These are phyloP conservation scores for Leucocoprinus birnbaumii DNA, from an alignment of 768 basidiomycete species.

Conservation along the genomic window DNA sequence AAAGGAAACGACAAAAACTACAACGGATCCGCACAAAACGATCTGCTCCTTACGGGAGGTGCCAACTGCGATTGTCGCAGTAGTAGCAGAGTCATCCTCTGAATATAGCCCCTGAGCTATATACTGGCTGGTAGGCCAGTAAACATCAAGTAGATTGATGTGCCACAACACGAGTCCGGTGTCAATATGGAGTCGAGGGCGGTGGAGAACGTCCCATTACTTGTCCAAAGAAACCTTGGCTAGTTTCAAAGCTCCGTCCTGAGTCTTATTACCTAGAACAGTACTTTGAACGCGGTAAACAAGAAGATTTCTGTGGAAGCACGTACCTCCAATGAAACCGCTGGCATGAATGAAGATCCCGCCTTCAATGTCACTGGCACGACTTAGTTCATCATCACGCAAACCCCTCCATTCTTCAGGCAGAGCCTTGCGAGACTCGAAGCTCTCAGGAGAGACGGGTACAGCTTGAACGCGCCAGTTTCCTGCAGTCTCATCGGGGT, in stretches of 20 bases:
- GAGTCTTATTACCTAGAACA: slow-evolving; percentile 77
- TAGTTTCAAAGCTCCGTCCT: slow-evolving; percentile 81
- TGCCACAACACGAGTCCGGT: no score
- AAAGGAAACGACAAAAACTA: neutral
- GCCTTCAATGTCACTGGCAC: slow-evolving; percentile 71
- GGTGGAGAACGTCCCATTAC: slow-evolving; percentile 18
- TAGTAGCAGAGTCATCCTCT: no score
- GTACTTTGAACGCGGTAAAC: neutral
- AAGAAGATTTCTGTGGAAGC: neutral
- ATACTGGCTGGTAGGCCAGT: no score
- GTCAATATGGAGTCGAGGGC: no score
- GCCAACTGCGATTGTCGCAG: no score
- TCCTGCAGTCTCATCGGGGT: slow-evolving; percentile 74
- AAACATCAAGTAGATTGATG: neutral
- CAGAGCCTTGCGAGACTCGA: slow-evolving; percentile 87
- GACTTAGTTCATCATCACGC: slow-evolving; percentile 78
- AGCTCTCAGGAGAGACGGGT: slow-evolving; percentile 76
- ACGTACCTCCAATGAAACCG: slow-evolving; percentile 92
- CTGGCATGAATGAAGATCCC: slow-evolving; percentile 94
- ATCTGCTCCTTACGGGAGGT: neutral
- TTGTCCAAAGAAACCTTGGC: slow-evolving; percentile 63
- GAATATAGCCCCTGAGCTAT: no score
- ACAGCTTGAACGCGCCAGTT: slow-evolving; percentile 96
- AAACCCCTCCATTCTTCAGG: slow-evolving; percentile 94
- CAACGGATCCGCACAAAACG: neutral